Percentiles rank a stretch among this genome's conserved stretches.
phyloP scores from a whole-genome alignment of 2,329 filamentous ascomycete genomes.

The Alternaria conjuncta region DNA sequence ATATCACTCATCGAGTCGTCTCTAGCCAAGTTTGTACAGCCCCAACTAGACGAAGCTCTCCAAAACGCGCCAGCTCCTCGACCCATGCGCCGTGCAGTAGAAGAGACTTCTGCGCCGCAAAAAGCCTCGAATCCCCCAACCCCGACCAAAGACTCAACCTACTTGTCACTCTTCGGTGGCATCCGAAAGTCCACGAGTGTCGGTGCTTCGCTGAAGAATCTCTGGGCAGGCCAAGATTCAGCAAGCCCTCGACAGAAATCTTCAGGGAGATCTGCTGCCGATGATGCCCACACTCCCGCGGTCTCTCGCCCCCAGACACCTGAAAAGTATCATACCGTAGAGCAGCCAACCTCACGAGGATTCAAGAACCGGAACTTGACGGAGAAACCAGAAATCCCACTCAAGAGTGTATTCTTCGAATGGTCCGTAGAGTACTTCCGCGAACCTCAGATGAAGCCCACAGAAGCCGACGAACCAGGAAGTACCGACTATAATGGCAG shows the following conservation, averaged over 20 bases:
- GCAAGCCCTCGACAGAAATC: constrained; percentile 37
- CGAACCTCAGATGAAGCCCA: constrained; percentile 96
- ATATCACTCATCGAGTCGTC: constrained; percentile 77
- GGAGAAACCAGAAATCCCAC: constrained; percentile 69
- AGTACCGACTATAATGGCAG: constrained; percentile 96
- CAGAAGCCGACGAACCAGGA: constrained; percentile 93
- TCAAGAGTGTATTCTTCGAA: constrained; percentile 84
- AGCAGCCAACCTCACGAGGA: constrained; percentile 78
- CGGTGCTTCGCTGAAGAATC: constrained; percentile 67
- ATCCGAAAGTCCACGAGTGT: constrained; percentile 69
- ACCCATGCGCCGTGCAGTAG: constrained; percentile 48
- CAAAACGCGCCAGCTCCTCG: constrained; percentile 52
- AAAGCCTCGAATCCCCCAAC: constrained; percentile 55
- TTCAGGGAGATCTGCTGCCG: constrained; percentile 55
- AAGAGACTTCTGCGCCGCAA: constrained; percentile 49
- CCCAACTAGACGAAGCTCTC: constrained; percentile 74
- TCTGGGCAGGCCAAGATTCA: constrained; percentile 55
- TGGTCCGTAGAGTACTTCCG: constrained; percentile 98
- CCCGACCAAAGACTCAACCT: constrained; percentile 63
- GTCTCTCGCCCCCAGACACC: constrained; percentile 71
- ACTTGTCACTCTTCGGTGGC: constrained; percentile 61
- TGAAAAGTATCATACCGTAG: constrained; percentile 72
- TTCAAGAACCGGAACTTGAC: constrained; percentile 69
- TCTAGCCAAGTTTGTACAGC: constrained; percentile 72
- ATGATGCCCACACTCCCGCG: constrained; percentile 69